A percentile compares a stretch with the other conserved stretches of the same genome.
These are phyloP conservation scores for Cytospora chrysosperma DNA, from an alignment of 2,329 filamentous ascomycete species.

Conservation along the genomic window DNA sequence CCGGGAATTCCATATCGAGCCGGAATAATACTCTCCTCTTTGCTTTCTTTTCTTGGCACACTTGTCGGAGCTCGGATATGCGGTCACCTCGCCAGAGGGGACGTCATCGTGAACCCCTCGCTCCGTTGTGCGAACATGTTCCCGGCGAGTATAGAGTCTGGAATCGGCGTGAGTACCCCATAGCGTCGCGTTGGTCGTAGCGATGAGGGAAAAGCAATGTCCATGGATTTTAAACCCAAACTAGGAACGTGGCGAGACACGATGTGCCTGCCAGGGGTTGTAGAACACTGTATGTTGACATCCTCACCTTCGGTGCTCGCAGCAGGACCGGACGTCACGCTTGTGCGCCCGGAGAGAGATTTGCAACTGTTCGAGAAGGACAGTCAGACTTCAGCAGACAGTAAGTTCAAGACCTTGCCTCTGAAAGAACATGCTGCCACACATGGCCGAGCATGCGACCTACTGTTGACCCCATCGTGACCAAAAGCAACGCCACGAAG, in stretches of 20 bases:
- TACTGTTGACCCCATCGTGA: background rate
- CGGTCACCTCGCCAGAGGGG: background rate
- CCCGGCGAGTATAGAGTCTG: background rate
- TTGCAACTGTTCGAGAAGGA: background rate
- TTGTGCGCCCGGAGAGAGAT: background rate
- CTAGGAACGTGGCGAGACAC: background rate
- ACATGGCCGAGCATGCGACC: background rate
- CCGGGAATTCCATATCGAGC: too few relatives aligned
- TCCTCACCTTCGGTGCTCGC: background rate
- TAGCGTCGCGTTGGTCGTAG: too few relatives aligned
- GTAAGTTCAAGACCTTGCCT: background rate
- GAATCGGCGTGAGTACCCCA: too few relatives aligned
- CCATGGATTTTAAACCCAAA: background rate
- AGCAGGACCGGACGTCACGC: background rate
- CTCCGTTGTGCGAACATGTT: background rate
- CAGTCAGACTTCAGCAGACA: background rate
- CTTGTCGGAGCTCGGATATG: too few relatives aligned
- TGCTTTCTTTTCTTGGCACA: background rate
- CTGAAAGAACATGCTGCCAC: background rate
- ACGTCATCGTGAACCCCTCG: background rate
- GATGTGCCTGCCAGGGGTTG: background rate
- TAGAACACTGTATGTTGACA: background rate
- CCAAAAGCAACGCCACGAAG: background rate
- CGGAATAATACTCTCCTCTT: background rate
- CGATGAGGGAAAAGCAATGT: background rate